Evolutionary conservation across 495 filamentous ascomycete species (phyloP).

Genomic region (Hapsidospora chrysogenum): DNA sequence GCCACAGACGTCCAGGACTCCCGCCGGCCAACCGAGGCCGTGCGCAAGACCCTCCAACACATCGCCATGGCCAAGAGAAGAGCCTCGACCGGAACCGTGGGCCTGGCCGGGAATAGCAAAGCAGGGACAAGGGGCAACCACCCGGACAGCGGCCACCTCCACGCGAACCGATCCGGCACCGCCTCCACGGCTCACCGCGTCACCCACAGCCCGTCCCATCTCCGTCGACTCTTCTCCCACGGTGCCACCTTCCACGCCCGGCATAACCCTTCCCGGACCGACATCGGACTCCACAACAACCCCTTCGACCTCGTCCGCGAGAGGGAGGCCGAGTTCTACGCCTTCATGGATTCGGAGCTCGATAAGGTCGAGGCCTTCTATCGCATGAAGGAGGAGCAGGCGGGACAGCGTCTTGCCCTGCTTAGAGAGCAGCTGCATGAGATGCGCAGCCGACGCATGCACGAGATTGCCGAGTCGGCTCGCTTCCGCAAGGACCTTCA

Average conservation of each 20-base stretch:
- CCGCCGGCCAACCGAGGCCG: not conserved
- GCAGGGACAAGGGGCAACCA: too few species aligned
- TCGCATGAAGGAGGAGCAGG: slow-evolving; percentile 63
- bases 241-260: not conserved
- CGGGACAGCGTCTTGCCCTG: slow-evolving; percentile 46
- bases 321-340: slow-evolving; percentile 60
- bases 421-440: slow-evolving; percentile 71
- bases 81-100: slow-evolving; percentile 5
- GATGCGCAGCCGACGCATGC: slow-evolving; percentile 64
- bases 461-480: slow-evolving; percentile 39
- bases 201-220: slow-evolving; percentile 8
- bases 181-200: too few species aligned
- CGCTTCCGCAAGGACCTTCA: slow-evolving; percentile 15
- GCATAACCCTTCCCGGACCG: slow-evolving; percentile 4
- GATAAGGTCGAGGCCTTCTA: slow-evolving; percentile 79
- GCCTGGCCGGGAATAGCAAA: slow-evolving; percentile 2
- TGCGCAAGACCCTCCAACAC: not conserved
- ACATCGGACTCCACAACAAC: slow-evolving; percentile 13
- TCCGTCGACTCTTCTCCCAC: slow-evolving; percentile 14
- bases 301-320: slow-evolving; percentile 29
- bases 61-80: slow-evolving; percentile 3
- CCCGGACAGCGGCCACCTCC: too few species aligned
- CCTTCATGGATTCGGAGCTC: slow-evolving; percentile 63
- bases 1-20: slow-evolving; percentile 18
- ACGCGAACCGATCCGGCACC: too few species aligned